Evolutionary conservation across 306 rosid species (phyloP).

Genomic region (Mucuna pruriens): DNA sequence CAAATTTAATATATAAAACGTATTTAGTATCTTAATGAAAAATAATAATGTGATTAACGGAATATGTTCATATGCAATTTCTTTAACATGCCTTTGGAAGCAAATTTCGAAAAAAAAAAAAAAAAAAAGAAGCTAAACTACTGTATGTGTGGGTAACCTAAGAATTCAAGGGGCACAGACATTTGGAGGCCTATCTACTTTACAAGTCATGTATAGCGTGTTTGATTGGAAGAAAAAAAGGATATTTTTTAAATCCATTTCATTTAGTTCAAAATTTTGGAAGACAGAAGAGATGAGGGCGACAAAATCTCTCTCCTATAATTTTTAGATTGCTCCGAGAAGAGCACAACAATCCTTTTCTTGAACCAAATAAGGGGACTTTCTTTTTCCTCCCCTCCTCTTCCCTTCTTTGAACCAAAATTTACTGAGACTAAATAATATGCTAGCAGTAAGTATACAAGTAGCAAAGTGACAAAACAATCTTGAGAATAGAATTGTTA

Average conservation of each 20-base stretch:
- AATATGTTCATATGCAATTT: neutral
- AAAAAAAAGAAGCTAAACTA: too few species aligned
- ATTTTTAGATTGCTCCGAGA: too few species aligned
- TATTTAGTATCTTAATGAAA: neutral
- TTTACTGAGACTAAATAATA: neutral
- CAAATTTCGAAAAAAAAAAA: too few species aligned
- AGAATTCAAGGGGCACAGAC: too few species aligned
- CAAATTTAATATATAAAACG: too few species aligned
- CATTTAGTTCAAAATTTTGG: neutral
- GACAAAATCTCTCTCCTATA: neutral
- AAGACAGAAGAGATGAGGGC: neutral
- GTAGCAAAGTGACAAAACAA: conserved; percentile 29
- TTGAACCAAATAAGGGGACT: neutral
- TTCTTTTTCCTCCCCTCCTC: neutral
- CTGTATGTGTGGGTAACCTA: too few species aligned
- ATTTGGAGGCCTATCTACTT: too few species aligned
- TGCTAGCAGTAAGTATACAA: neutral
- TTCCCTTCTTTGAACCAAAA: neutral
- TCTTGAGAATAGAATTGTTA: neutral
- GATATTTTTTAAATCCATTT: neutral
- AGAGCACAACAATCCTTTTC: too few species aligned
- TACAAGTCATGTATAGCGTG: too few species aligned
- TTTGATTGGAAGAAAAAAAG: too few species aligned
- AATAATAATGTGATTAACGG: too few species aligned
- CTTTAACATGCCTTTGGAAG: neutral